A percentile compares a stretch with the other conserved stretches of the same genome.
Conservation (phyloP, 2,329 filamentous ascomycete species). For the Ustilaginoidea virens region DNA sequence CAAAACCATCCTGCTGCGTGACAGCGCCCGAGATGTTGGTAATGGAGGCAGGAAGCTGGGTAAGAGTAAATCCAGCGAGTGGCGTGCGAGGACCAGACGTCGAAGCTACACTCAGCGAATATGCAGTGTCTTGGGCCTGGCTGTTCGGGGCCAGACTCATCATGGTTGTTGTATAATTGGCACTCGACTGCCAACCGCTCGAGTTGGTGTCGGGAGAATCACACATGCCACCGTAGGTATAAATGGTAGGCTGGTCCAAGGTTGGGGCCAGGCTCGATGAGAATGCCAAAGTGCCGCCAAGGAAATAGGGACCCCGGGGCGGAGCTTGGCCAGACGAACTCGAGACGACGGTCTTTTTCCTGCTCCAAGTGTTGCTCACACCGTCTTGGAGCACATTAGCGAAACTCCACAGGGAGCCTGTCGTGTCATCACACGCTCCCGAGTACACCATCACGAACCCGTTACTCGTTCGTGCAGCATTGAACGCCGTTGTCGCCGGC, state of each 20-base stretch:
- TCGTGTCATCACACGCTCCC: slow-evolving; percentile 49
- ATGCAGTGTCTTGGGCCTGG: slow-evolving; percentile 13
- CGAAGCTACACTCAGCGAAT: slow-evolving; percentile 22
- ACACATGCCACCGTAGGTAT: slow-evolving; percentile 87
- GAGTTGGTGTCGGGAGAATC: slow-evolving; percentile 28
- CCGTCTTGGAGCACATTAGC: slow-evolving; percentile 24
- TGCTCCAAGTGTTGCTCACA: slow-evolving; percentile 11
- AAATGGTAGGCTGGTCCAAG: slow-evolving; percentile 41
- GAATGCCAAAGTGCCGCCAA: slow-evolving; percentile 49
- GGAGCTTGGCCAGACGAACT: slow-evolving; percentile 8
- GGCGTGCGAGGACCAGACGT: slow-evolving; percentile 51
- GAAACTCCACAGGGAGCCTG: slow-evolving; percentile 54
- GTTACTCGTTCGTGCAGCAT: slow-evolving; percentile 48
- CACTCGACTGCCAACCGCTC: slow-evolving; percentile 46
- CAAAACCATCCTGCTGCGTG: slow-evolving; percentile 61
- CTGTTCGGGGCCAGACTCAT: slow-evolving; percentile 40
- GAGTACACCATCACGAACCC: slow-evolving; percentile 60
- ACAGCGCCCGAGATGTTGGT: slow-evolving; percentile 49
- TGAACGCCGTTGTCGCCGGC: slow-evolving; percentile 40
- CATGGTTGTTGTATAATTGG: slow-evolving; percentile 72
- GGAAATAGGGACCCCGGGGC: slow-evolving; percentile 28
- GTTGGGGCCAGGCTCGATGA: slow-evolving; percentile 41
- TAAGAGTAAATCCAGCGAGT: slow-evolving; percentile 79
- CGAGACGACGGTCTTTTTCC: slow-evolving; percentile 12
- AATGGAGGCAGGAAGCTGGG: slow-evolving; percentile 53